Evolutionary conservation across 2,329 filamentous ascomycete genomes (phyloP), one percentile per base, ranked within the genome.

Genomic region (Xylariaceae sp.): DNA sequence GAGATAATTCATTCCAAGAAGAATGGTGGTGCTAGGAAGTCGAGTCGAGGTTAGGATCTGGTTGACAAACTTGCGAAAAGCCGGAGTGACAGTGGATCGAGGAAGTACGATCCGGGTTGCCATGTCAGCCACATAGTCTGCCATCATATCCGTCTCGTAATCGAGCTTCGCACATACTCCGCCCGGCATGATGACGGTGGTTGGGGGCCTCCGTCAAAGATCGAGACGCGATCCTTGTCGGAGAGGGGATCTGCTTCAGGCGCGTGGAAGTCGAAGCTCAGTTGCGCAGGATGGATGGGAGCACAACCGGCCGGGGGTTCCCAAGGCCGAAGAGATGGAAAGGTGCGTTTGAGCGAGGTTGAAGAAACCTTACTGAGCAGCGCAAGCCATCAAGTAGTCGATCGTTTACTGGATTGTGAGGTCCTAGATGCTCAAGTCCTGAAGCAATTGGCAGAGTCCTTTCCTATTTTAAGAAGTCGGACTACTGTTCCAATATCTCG

Each of bases 121-220:
- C 82, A 92, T 94, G 64, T 95, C 88, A 52, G 88, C 85, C 64
- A 95, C 90, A 68, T 95, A 96, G 65, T 95, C 89, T 53, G 89
- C 86, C 91, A 95, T 96, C 67, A 86, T 76, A 65, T 95, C 89
- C 82, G 95, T 92, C 69, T 95, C 90, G 67, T 96, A 96, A 74
- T 95, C 91, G 69, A 96, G 81, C 71, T 94, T 87, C 61, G 89
- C 89, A 59, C 91, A 93, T 32, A 96, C 91, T 59, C 91, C 91
- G 65, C 91, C 90, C 54, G 79, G 73, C 79, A 82, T 82, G 61
- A 70, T 81, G 72, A 59, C 61, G 55, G 60, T 61, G 56, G 39
- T 53, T 53, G 49, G 45, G 21, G 21, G 40, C 34, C 50, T 55
- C 55, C 57, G 54, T 54, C 58, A 63, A 59, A 58, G 54, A 62